Percentiles rank a stretch among this genome's conserved stretches.
Evolutionary conservation across 2,329 filamentous ascomycete genomes (phyloP).

Genomic region (Mycosphaerella sp.): DNA sequence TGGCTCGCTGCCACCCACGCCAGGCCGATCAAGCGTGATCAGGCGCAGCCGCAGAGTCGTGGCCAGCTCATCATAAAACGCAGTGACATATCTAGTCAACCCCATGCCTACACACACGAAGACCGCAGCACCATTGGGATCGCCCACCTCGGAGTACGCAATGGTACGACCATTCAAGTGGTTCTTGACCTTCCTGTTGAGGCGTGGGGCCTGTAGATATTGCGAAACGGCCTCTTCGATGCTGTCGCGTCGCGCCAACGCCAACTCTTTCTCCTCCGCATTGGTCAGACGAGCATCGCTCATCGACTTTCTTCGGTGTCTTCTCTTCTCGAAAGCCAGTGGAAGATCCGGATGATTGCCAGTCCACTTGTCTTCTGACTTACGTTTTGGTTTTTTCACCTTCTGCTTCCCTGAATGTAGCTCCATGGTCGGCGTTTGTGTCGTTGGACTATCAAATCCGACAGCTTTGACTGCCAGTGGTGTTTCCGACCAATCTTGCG

Average conservation of each 20-base stretch:
- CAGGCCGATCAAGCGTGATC: conserved; percentile 89
- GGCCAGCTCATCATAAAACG: conserved; percentile 95
- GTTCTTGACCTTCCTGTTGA: conserved; percentile 83
- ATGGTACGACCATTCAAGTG: conserved; percentile 81
- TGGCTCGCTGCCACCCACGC: conserved; percentile 84
- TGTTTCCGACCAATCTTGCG: conserved; percentile 14
- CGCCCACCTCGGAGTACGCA: conserved; percentile 93
- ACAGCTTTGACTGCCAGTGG: conserved; percentile 9
- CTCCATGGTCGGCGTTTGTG: conserved; percentile 1
- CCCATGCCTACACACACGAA: conserved; percentile 99
- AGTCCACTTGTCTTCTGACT: conserved; percentile 20
- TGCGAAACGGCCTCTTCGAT: conserved; percentile 81
- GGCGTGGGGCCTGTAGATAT: conserved; percentile 72
- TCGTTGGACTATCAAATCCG: conserved; percentile 12
- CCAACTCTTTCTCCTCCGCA: conserved; percentile 35
- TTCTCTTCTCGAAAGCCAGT: conserved; percentile 23
- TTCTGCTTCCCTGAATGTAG: background rate
- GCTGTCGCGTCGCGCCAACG: conserved; percentile 62
- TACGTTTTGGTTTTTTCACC: conserved; percentile 15
- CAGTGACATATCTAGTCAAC: conserved; percentile 87
- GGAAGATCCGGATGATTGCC: conserved; percentile 27
- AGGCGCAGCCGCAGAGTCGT: conserved; percentile 79
- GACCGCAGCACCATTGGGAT: conserved; percentile 82
- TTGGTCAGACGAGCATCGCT: conserved; percentile 33
- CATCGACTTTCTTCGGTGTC: conserved; percentile 30